Evolutionary conservation across 495 filamentous ascomycete genomes (phyloP), one percentile per base, ranked within the genome.

Genomic region (Talaromyces thailandensis): DNA sequence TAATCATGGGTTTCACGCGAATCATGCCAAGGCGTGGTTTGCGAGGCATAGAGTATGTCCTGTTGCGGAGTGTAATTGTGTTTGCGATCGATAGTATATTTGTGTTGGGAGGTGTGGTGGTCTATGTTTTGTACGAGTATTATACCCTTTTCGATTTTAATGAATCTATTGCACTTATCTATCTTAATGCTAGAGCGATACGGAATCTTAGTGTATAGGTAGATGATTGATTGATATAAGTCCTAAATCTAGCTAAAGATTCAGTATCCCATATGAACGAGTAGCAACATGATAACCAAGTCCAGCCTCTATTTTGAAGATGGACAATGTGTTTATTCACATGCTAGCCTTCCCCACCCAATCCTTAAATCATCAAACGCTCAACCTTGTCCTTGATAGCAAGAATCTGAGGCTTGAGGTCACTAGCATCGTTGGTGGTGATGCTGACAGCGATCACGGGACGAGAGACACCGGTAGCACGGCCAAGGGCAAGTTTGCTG

Each of bases 311-410:
- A 2, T 43, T n/a, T 43, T 2, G 16, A 43, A 43, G n/a, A 1
- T 4, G 6, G n/a, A 18, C 18, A 45, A 1, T 6, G 40, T 8
- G 2, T n/a, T 18, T 48, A n/a, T 6, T 48, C 9, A 12, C 35
- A 14, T 16, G 4, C 43, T 18, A 23, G 21, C 14, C 51, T 11
- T 2, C 14, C 50, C 9, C 24, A 24, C 11, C 50, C 8, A 25
- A 28, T 43, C 58, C 71, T 86, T 91, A 98, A 78, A 98, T 95
- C 85, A 93, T 91, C 61, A 97, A 82, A 69, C 94, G 84, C 82
- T 98, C 94, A 48, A 98, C 91, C 87, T 96, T 94, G 73, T 93
- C 88, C 82, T 93, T 96, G 68, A 98, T 76, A 52, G 81, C 76
- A 62, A 88, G 79, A 73, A 98, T 96, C 82, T 94, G 90, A 65